These are phyloP conservation scores for Kluyveromyces dobzhanskii DNA, from an alignment of 805 yeast species.

Conservation along the genomic window DNA sequence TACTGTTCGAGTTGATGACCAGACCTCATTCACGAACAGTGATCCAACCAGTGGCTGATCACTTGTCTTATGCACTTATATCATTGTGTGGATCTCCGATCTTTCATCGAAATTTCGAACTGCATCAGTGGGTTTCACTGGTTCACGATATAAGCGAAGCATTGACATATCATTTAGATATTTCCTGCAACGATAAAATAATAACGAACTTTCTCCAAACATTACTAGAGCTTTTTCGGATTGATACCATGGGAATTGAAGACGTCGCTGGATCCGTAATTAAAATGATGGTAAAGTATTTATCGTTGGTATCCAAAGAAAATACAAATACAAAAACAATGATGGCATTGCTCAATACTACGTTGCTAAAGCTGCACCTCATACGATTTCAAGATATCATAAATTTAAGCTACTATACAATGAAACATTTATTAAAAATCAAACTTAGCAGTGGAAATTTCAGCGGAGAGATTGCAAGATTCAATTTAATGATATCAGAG, in stretches of 20 bases:
- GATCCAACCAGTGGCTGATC: constrained; percentile 16
- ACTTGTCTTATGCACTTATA: constrained; percentile 18
- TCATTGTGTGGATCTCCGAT: constrained; percentile 13
- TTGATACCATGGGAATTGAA: constrained; percentile 18
- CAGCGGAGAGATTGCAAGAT: constrained; percentile 36
- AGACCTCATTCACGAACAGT: constrained; percentile 8
- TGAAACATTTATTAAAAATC: constrained; percentile 30
- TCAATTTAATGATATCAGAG: constrained; percentile 38
- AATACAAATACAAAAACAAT: constrained; percentile 26
- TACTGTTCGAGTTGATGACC: constrained; percentile 20
- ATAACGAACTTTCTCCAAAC: constrained; percentile 21
- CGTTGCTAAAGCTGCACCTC: constrained; percentile 36
- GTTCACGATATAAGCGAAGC: constrained; percentile 11
- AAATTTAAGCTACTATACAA: constrained; percentile 33
- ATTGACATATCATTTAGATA: constrained; percentile 10
- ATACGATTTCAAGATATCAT: constrained; percentile 33
- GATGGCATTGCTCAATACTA: constrained; percentile 39
- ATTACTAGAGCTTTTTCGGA: constrained; percentile 16
- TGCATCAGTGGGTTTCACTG: constrained; percentile 20
- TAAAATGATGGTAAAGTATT: constrained; percentile 14
- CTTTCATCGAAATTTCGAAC: constrained; percentile 19
- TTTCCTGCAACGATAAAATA: constrained; percentile 19
- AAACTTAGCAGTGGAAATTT: constrained; percentile 36
- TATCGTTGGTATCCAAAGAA: constrained; percentile 20
- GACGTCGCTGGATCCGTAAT: constrained; percentile 15